Base-by-base conservation (phyloP, 139 green algal species). In the Chlamydomonas asymmetrica region DNA sequence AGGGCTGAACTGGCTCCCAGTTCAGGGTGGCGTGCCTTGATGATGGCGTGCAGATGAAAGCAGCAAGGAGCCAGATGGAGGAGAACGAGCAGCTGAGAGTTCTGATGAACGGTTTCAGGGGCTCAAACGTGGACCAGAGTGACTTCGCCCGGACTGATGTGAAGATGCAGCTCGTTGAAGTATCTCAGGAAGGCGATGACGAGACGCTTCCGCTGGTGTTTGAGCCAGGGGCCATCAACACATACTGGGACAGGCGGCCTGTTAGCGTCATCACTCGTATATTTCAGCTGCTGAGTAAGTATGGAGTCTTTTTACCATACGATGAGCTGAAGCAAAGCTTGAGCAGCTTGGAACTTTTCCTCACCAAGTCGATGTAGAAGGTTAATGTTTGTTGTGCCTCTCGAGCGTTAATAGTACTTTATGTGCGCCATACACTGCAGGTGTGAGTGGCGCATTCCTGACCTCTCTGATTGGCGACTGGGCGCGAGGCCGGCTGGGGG, bases 231-330 rank as follows among this genome's bases (percentile, higher is more conserved):
- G 73, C 60, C 2, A 99, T 99, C 65, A 84, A 82, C 22, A 73
- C 83, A 0, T 99, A 95, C 85, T 99, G 95, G 95, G 63, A 59
- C 22, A 62, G 80, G 20, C 80, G 95, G 10, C 95, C 96, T 1
- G 91, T 93, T 27, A 88, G 90, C 13, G 88, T 99, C 6, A 70
- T 90, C 48, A 91, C 86, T 1, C 88, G 96, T 62, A 92, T 98
- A 39, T 4, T 91, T 39, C 96, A 99, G 91, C 89, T 98, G 39
- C 69, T 93, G 20, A 37, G 87, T 90, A 69, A 63, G 71, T 54
- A 16, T 2, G 27, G 34, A 25, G 16, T 31, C 32, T 31, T n/a
- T n/a, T n/a, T n/a, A n/a, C n/a, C n/a, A n/a, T n/a, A n/a, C n/a
- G n/a, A n/a, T n/a, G n/a, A n/a, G n/a, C n/a, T n/a, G n/a, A n/a